These are phyloP conservation scores for Globisporangium apiculatum DNA, from an alignment of 352 stramenopile species.

Conservation along the genomic window DNA sequence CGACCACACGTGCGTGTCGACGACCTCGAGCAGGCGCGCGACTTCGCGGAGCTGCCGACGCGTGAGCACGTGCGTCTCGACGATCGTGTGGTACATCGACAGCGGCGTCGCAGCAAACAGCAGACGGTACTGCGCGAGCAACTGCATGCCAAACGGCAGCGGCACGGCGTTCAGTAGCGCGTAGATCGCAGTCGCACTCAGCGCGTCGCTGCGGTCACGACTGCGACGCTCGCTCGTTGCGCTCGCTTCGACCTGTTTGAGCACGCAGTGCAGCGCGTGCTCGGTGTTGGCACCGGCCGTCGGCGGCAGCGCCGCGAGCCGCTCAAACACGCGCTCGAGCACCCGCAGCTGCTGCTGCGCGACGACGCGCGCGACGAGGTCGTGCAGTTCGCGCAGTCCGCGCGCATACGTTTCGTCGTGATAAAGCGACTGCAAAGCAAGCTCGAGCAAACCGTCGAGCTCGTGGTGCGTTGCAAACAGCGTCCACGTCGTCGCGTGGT, in stretches of 20 bases:
- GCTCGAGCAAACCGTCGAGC: constrained; percentile 37
- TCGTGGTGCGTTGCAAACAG: constrained; percentile 46
- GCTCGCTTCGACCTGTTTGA: constrained; percentile 40
- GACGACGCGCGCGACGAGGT: constrained; percentile 37
- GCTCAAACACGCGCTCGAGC: constrained; percentile 35
- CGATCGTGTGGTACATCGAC: constrained; percentile 71
- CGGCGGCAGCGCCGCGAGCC: constrained; percentile 13
- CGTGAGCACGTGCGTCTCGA: constrained; percentile 62
- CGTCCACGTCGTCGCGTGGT: constrained; percentile 49
- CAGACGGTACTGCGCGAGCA: constrained; percentile 53
- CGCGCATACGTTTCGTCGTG: constrained; percentile 10
- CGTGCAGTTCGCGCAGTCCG: constrained; percentile 30
- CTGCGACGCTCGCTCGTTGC: constrained; percentile 19
- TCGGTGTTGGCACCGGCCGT: constrained; percentile 12
- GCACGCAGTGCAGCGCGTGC: constrained; percentile 34
- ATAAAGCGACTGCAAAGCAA: constrained; percentile 36
- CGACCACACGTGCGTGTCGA: constrained; percentile 78
- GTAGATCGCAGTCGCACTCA: constrained; percentile 61
- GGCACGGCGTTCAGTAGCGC: constrained; percentile 57
- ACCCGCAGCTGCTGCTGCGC: constrained; percentile 29
- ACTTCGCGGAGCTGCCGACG: constrained; percentile 62
- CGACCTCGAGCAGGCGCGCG: constrained; percentile 64
- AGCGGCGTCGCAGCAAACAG: constrained; percentile 59
- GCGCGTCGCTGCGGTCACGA: constrained; percentile 27
- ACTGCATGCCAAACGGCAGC: constrained; percentile 41